Base-by-base conservation (phyloP, 139 green algal genomes). In the Axilococcus clingmanii region DNA sequence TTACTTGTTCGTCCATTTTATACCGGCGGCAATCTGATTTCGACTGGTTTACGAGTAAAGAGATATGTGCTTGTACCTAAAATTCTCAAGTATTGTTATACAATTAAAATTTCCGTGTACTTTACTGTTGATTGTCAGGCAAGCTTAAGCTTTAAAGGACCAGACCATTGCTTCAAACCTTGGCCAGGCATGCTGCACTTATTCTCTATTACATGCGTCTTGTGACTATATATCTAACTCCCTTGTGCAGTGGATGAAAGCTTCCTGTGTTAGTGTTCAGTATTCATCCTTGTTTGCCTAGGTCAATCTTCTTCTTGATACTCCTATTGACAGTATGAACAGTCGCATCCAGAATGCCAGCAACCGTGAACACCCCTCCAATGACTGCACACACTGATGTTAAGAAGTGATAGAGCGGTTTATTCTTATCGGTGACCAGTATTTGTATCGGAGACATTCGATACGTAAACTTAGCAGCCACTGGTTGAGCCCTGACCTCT, bases 321-420 rank as follows among this genome's bases (percentile, higher is more conserved):
- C 85, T 89, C 59, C 84, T 85, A 4, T 75, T 61, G 7, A 53
- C 23, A 19, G 82, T 34, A 71, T 94, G 80, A 27, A 89, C 48
- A 40, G 87, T 49, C 23, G 72, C 72, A 59, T 95, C 86, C 16
- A 95, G 28, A 47, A 95, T 94, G 42, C 86, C 86, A 3, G 80
- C 79, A 9, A 94, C 81, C 3, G 84, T 93, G 66, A 94, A 93
- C 12, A 94, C 80, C 16, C 86, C 86, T 30, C 86, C 86, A 11
- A 78, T 53, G 23, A 90, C 85, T 5, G 84, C 84, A 50, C 84
- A 94, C 16, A 72, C 72, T 4, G 86, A 85, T 6, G 81, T 92
- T 20, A 95, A 47, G 63, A 95, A 95, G 33, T 87, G 70, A 53
- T 91, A 95, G 48, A 75, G 71, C 42, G 37, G 61, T 55, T 71